phyloP scores from a whole-genome alignment of 257 asterid genomes.

The Solanum lycopersicoides region DNA sequence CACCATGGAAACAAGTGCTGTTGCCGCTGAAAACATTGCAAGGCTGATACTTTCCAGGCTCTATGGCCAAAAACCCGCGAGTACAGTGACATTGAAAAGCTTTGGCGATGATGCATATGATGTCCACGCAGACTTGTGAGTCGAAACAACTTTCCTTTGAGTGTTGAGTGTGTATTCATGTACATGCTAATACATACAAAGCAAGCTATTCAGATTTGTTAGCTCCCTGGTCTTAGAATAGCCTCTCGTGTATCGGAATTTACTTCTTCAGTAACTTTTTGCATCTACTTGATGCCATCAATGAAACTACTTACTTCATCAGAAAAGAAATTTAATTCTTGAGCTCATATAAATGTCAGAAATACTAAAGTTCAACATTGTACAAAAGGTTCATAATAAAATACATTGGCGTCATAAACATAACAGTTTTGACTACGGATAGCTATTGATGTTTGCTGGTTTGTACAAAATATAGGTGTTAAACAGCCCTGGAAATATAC shows the following conservation, averaged over 20 bases:
- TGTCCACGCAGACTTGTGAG: slow-evolving; percentile 49
- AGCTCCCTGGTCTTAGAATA: background rate
- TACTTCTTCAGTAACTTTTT: background rate
- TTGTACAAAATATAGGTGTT: background rate
- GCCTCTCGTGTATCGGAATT: background rate
- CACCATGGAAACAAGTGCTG: slow-evolving; percentile 93
- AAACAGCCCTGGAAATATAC: slow-evolving; percentile 3
- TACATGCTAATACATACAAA: background rate
- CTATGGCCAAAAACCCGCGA: background rate
- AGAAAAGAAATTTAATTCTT: background rate
- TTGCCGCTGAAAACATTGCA: slow-evolving; percentile 92
- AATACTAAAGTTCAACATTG: background rate
- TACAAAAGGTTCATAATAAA: background rate
- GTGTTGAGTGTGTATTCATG: background rate
- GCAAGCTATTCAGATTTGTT: background rate
- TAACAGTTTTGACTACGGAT: background rate
- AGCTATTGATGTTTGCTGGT: background rate
- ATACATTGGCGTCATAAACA: background rate
- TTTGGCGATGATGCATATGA: slow-evolving; percentile 13
- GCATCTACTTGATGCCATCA: background rate
- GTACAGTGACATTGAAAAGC: slow-evolving; percentile 36
- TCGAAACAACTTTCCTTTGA: background rate
- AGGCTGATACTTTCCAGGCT: slow-evolving; percentile 80
- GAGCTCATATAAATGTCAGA: background rate
- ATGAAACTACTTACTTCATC: background rate